Percentiles rank a stretch among this genome's conserved stretches.
Evolutionary conservation across 768 basidiomycete species (phyloP).

Genomic region (Tylopilus felleus): DNA sequence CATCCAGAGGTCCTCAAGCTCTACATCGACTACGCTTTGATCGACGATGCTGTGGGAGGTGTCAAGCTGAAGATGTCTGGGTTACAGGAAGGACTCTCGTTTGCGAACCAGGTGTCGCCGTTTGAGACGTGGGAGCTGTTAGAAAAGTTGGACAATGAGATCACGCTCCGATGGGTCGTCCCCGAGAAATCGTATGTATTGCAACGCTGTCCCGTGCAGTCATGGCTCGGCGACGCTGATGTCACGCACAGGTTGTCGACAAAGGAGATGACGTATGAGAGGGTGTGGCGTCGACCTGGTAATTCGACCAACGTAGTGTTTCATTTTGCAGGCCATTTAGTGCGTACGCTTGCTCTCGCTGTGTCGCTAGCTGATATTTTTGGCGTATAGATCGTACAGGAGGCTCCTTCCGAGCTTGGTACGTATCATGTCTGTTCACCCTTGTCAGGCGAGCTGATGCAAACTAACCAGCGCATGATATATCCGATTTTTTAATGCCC

Average conservation of each 20-base stretch:
- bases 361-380: neutral
- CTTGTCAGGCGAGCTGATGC: neutral
- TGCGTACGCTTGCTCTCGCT: slow-evolving; percentile 9
- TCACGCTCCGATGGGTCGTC: slow-evolving; percentile 30
- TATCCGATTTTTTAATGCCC: slow-evolving; percentile 24
- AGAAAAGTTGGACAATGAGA: slow-evolving; percentile 23
- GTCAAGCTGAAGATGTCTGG: slow-evolving; percentile 64
- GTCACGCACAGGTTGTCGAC: slow-evolving; percentile 11
- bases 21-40: slow-evolving; percentile 60
- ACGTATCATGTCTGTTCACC: neutral
- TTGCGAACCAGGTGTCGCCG: slow-evolving; percentile 40
- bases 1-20: slow-evolving; percentile 55
- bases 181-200: slow-evolving; percentile 19
- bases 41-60: slow-evolving; percentile 32
- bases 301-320: slow-evolving; percentile 31
- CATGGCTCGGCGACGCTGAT: neutral
- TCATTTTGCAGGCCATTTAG: slow-evolving; percentile 28
- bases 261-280: slow-evolving; percentile 11
- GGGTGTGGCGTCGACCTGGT: slow-evolving; percentile 30
- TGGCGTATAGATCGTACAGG: slow-evolving; percentile 25
- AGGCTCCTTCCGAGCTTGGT: slow-evolving; percentile 31
- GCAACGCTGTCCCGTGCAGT: neutral
- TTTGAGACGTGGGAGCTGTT: slow-evolving; percentile 29
- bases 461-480: slow-evolving; percentile 18
- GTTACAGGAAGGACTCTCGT: slow-evolving; percentile 61